Evolutionary conservation across 768 basidiomycete species (phyloP).

Genomic region (Boletellus ananas): DNA sequence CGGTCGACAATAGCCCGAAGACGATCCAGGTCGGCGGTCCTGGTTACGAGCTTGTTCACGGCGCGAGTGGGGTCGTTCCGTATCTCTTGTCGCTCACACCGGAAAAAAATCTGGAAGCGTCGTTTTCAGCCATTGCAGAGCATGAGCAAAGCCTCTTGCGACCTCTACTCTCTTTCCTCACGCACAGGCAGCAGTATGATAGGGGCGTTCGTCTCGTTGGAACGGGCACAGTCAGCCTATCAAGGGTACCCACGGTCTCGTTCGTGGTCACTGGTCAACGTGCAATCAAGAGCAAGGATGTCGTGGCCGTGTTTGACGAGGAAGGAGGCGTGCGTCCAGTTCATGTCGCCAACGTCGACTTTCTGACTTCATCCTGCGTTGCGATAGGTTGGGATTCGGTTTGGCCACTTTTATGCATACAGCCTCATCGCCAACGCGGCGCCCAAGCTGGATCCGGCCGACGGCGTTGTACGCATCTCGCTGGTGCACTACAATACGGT

Average conservation of each 20-base stretch:
- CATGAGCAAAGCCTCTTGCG: slow-evolving; percentile 60
- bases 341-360: neutral
- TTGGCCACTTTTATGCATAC: slow-evolving; percentile 77
- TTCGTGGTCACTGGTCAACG: slow-evolving; percentile 65
- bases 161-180: slow-evolving; percentile 54
- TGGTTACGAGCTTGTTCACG: slow-evolving; percentile 69
- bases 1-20: slow-evolving; percentile 41
- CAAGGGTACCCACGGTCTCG: slow-evolving; percentile 63
- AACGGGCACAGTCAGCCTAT: slow-evolving; percentile 40
- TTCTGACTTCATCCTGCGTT: neutral
- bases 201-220: slow-evolving; percentile 70
- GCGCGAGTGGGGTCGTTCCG: slow-evolving; percentile 51
- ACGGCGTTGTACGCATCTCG: slow-evolving; percentile 72
- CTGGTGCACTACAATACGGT: slow-evolving; percentile 79
- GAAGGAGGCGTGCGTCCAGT: slow-evolving; percentile 53
- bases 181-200: slow-evolving; percentile 42
- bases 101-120: slow-evolving; percentile 41
- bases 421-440: slow-evolving; percentile 49
- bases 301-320: slow-evolving; percentile 63
- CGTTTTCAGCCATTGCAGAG: slow-evolving; percentile 53
- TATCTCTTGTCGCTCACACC: slow-evolving; percentile 64
- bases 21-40: slow-evolving; percentile 74
- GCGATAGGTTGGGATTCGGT: slow-evolving; percentile 68
- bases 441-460: slow-evolving; percentile 56
- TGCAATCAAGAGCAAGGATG: slow-evolving; percentile 54